These are phyloP conservation scores for Metarhizium guizhouense DNA, from an alignment of 2,329 filamentous ascomycete species.

Conservation along the genomic window DNA sequence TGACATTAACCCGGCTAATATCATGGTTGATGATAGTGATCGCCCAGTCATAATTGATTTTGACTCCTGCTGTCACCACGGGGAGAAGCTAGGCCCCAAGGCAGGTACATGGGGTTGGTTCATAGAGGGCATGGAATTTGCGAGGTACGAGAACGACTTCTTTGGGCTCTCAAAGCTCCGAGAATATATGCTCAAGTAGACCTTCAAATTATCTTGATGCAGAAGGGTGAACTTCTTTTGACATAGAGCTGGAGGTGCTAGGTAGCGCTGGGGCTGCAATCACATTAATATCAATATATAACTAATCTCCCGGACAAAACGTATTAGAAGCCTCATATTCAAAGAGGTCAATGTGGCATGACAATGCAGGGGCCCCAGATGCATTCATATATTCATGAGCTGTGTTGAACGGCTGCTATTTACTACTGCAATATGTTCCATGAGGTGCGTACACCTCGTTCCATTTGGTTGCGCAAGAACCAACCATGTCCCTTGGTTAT, in stretches of 20 bases:
- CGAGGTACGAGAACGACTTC: background rate
- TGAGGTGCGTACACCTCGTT: too few species aligned
- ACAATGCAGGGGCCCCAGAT: background rate
- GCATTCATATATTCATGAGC: background rate
- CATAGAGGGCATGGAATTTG: background rate
- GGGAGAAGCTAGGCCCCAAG: background rate
- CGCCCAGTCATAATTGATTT: constrained; percentile 26
- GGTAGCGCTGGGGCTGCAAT: too few species aligned
- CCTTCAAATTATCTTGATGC: background rate
- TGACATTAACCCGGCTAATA: constrained; percentile 24
- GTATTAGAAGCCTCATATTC: background rate
- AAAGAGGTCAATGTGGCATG: background rate
- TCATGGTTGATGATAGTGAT: constrained; percentile 22
- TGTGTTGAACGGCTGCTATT: background rate
- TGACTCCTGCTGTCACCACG: constrained; percentile 17
- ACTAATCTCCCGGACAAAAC: background rate
- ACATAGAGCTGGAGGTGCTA: too few species aligned
- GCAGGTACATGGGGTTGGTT: background rate
- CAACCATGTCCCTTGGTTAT: background rate
- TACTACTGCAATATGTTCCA: background rate
- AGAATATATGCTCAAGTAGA: background rate
- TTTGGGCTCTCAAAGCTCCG: background rate
- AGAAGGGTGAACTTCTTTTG: background rate
- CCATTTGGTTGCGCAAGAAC: background rate
- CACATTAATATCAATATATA: too few species aligned